A percentile compares a stretch with the other conserved stretches of the same genome.
Conservation (phyloP, 176 grass and related monocot genomes). For the Eleusine coracana region DNA sequence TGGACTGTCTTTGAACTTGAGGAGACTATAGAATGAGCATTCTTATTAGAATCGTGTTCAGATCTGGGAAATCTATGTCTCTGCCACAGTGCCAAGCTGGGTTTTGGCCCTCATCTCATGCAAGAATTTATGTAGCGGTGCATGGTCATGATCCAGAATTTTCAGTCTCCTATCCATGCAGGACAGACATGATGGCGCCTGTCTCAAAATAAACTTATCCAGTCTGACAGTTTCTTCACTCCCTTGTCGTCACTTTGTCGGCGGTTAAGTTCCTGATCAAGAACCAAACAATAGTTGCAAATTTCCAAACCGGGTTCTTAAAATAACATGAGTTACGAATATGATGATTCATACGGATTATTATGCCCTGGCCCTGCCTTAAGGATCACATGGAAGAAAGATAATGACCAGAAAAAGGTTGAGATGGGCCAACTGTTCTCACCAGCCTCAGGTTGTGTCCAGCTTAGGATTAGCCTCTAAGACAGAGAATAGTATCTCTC, state of each 20-base stretch:
- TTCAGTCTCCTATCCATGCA: background rate
- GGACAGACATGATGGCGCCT: slow-evolving; percentile 14
- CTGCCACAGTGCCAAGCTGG: no score
- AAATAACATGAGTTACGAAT: background rate
- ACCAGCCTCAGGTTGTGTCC: background rate
- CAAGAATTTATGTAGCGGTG: slow-evolving; percentile 26
- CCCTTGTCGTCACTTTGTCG: background rate
- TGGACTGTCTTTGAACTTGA: no score
- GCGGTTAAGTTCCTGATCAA: background rate
- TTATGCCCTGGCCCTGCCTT: background rate
- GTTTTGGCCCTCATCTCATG: background rate
- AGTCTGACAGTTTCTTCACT: background rate
- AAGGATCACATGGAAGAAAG: background rate
- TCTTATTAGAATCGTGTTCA: no score
- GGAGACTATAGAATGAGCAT: no score
- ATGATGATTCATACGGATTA: background rate
- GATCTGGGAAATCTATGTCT: background rate
- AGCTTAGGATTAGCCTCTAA: background rate
- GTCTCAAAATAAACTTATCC: slow-evolving; percentile 1
- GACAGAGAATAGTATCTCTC: background rate
- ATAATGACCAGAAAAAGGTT: background rate
- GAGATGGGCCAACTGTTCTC: background rate
- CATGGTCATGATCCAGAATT: background rate
- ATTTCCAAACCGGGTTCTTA: no score
- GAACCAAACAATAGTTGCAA: background rate